Conservation (phyloP, 176 grass and related monocot genomes). For the Raddia guianensis region DNA sequence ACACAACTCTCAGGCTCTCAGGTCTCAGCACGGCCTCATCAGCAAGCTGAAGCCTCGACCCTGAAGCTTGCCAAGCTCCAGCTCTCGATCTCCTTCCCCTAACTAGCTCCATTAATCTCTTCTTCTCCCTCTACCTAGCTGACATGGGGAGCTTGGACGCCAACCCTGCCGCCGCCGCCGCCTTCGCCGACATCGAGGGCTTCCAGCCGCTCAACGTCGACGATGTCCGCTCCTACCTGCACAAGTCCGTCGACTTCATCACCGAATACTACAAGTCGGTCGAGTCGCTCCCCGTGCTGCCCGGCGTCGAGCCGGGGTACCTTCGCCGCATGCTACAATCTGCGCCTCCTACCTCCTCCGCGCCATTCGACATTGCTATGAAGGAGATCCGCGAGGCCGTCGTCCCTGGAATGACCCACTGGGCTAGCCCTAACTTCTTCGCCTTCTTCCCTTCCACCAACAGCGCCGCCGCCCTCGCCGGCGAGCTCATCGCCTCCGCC, state of each 20-base stretch:
- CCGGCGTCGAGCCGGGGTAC: slow-evolving; percentile 34
- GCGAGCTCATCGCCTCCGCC: slow-evolving; percentile 60
- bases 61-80: too few species aligned
- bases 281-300: not conserved
- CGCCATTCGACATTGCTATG: slow-evolving; percentile 28
- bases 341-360: slow-evolving; percentile 33
- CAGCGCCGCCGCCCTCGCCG: slow-evolving; percentile 51
- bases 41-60: too few species aligned
- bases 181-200: not conserved
- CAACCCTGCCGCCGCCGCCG: slow-evolving; percentile 1
- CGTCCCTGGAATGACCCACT: slow-evolving; percentile 54
- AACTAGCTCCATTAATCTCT: too few species aligned
- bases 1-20: too few species aligned
- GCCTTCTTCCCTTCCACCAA: slow-evolving; percentile 1
- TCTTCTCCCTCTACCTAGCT: too few species aligned
- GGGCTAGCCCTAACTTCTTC: slow-evolving; percentile 73
- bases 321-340: not conserved
- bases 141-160: slow-evolving; percentile 45
- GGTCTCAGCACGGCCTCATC: too few species aligned
- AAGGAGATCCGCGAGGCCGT: slow-evolving; percentile 35
- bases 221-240: slow-evolving; percentile 31
- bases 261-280: slow-evolving; percentile 34
- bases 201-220: slow-evolving; percentile 26
- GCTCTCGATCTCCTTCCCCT: too few species aligned
- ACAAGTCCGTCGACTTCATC: slow-evolving; percentile 42